Evolutionary conservation across 139 green algal species (phyloP).

Genomic region (Volvox africanus): DNA sequence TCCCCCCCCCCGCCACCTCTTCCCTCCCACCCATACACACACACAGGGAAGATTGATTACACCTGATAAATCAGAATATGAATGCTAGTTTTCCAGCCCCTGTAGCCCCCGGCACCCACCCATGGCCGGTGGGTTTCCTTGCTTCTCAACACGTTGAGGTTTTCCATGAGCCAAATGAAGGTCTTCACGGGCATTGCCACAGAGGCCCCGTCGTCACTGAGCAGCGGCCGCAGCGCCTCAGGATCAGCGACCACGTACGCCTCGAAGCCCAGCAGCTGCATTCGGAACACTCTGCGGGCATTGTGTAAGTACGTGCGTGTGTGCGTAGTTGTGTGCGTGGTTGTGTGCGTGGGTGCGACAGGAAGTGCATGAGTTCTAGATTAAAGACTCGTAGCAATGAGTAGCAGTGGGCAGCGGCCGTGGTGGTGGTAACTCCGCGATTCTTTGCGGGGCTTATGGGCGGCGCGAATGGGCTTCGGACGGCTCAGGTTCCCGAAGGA

Average conservation of each 20-base stretch:
- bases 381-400: background rate
- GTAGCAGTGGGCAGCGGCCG: background rate
- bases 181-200: background rate
- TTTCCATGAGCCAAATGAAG: conserved; percentile 1
- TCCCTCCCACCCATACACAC: no score
- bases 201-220: background rate
- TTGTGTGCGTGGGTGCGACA: background rate
- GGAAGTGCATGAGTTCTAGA: background rate
- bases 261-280: conserved; percentile 4
- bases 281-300: background rate
- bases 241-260: background rate
- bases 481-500: no score
- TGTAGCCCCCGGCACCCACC: background rate
- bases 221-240: background rate
- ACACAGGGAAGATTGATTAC: no score
- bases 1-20: no score
- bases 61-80: no score
- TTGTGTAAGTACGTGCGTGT: background rate
- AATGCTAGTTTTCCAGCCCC: background rate
- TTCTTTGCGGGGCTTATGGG: background rate
- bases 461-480: no score
- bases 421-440: background rate
- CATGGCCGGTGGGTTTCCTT: conserved; percentile 15
- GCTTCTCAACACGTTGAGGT: background rate
- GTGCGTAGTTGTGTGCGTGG: background rate